These are phyloP conservation scores for Lizonia empirigonia DNA, from an alignment of 2,329 filamentous ascomycete species.

Conservation along the genomic window DNA sequence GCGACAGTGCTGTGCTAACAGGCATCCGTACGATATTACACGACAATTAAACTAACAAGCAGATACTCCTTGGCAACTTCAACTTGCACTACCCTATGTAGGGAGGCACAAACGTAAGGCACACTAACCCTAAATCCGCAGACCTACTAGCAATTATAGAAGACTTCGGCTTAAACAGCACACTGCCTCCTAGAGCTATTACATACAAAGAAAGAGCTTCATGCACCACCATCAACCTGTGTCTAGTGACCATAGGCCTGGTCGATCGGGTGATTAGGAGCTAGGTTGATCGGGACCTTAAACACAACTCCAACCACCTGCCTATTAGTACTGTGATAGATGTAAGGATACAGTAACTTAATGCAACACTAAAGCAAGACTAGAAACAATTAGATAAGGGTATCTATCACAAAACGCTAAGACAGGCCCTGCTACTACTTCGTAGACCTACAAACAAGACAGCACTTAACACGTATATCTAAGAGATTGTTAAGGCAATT, in stretches of 20 bases:
- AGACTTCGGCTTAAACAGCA: conserved; percentile 12
- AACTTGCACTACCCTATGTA: conserved; percentile 7
- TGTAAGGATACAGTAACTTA: conserved; percentile 4
- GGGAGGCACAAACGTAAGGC: conserved; percentile 12
- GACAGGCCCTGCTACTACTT: conserved; percentile 13
- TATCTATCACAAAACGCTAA: conserved; percentile 15
- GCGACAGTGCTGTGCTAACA: too few relatives aligned
- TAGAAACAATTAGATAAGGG: too few relatives aligned
- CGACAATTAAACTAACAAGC: too few relatives aligned
- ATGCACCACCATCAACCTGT: too few relatives aligned
- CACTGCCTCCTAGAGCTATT: conserved; percentile 10
- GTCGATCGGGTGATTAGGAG: too few relatives aligned
- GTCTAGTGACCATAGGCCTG: too few relatives aligned
- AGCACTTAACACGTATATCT: conserved; percentile 15
- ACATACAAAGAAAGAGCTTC: too few relatives aligned
- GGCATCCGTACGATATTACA: too few relatives aligned
- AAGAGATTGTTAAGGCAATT: conserved; percentile 17
- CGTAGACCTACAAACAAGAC: conserved; percentile 16
- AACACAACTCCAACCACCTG: conserved; percentile 30
- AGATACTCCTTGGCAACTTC: too few relatives aligned
- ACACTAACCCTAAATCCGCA: conserved; percentile 13
- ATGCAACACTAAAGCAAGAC: conserved; percentile 3
- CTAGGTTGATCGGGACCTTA: conserved; percentile 15
- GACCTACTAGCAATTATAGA: conserved; percentile 18
- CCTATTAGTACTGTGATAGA: conserved; percentile 26